Base-by-base conservation (phyloP, 2,329 filamentous ascomycete species). In the Trichoderma brevicompactum region DNA sequence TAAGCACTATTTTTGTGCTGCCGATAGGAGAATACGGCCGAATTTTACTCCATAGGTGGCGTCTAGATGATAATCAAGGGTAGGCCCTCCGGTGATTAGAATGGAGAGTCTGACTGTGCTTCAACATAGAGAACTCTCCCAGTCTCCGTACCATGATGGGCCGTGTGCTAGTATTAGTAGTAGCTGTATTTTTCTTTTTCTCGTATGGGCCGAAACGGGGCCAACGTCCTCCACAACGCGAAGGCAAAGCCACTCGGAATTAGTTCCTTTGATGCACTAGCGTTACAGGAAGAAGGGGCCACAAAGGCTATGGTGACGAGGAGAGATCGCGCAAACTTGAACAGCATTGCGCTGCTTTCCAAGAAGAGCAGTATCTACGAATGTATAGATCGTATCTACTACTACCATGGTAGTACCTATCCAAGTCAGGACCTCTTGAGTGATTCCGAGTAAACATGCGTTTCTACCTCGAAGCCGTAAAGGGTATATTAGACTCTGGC, bases 71-170 rank as follows among this genome's bases (percentile, higher is more conserved):
- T 32, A 46, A 15, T 44, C 38, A 41, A 56, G 12, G 17, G 19
- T 5, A 56, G 15, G 7, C 3, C 44, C 23, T 32, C 56, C 48
- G 34, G 40, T n/a, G 15, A 52, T 32, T 36, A 12, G 8, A 32
- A 13, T 36, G 58, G 58, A 43, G 48, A 61, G 23, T 61, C 58
- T 52, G 48, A 61, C 58, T 60, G 58, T 44, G 48, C 28, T 53
- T 9, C 13, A 10, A 49, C 23, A 28, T 28, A 28, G 23, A 28
- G 23, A 28, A 28, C 23, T 28, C 23, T 13, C 17, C 3, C 2
- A 5, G 19, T 32, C 12, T 49, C 9, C 34, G n/a, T 15, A 40
- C 48, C 28, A n/a, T 34, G 48, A 41, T 36, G 52, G 36, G 15
- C 19, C 15, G 36, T 10, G 36, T 40, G 17, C 52, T 55, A 9